Evolutionary conservation across 441 rosid species (phyloP), one percentile per base, ranked within the genome.

Genomic region (Daphne laureola): DNA sequence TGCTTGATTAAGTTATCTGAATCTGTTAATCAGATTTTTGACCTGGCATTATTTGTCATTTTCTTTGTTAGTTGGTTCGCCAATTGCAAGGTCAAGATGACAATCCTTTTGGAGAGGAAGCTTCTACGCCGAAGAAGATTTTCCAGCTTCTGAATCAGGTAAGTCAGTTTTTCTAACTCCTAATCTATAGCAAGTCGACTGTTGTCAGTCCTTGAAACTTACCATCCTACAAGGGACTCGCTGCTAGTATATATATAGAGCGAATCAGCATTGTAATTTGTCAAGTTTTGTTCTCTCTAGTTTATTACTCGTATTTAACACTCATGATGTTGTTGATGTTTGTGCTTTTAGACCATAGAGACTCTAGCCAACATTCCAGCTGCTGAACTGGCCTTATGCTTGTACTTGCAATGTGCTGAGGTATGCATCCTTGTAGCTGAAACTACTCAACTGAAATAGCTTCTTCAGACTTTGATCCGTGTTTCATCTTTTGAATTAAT

Each of bases 361-460:
- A 87, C 77, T 13, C 72, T 94, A 46, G 81, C 72, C 54, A 75
- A 51, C 66, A 82, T 86, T 65, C 97, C 97, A 23, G 77, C 90
- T 48, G 91, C 99, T 55, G 97, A 94, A 56, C 64, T 90, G 70
- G 95, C 99, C 43, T 74, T 94, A 62, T 68, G 80, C 59, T 56
- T 94, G 71, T 87, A 84, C 75, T 76, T 94, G 76, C 90, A 90
- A 72, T 90, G 99, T 75, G 99, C 95, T 55, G 99, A 94, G 99
- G 99, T 94, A 75, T 43, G 48, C 36, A 31, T 31, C 9, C 36
- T 31, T 31, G 7, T 31, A 31, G 36, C 9, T 31, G 9, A 31
- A 31, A 1, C 7, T 31, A 31, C 36, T 5, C 36, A 31, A 31
- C 9, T 0, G 9, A 31, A 31, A 53, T 51, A 43, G 46, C 4